Conservation (phyloP, 108 stramenopile genomes). For the Conticribra guillardii region DNA sequence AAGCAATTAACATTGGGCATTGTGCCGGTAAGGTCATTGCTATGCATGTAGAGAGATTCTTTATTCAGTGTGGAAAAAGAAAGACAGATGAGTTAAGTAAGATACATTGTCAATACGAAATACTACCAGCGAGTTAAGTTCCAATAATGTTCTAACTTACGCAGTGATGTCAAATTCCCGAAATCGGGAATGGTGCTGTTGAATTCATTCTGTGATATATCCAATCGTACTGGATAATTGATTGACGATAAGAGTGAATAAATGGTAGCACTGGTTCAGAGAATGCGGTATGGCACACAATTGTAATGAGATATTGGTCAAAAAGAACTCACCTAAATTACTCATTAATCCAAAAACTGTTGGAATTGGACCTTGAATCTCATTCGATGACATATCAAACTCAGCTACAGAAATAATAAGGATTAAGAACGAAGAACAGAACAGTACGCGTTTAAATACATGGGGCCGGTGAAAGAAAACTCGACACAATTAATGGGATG, state of each 20-base stretch:
- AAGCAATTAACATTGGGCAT: conserved; percentile 50
- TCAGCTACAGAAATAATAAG: no score
- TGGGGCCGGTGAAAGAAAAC: not conserved
- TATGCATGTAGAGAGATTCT: conserved; percentile 55
- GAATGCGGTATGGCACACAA: not conserved
- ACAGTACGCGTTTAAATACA: no score
- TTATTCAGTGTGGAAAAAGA: no score
- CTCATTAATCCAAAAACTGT: conserved; percentile 12
- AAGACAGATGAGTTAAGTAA: no score
- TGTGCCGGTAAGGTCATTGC: conserved; percentile 55
- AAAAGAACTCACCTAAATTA: not conserved
- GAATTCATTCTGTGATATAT: conserved; percentile 51
- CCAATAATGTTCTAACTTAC: not conserved
- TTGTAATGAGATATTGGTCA: no score
- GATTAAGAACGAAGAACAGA: no score
- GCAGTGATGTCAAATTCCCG: conserved; percentile 34
- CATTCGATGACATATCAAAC: conserved; percentile 31
- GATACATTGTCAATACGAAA: no score
- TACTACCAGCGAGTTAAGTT: no score
- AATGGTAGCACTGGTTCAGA: no score
- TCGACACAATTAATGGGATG: not conserved
- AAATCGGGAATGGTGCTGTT: conserved; percentile 56
- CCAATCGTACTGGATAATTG: conserved; percentile 24
- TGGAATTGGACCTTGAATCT: conserved; percentile 25
- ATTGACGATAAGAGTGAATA: no score